phyloP scores from a whole-genome alignment of 176 grass and related monocot genomes.

The maize (Zea mays) region Zm-B73-REFERENCE-NAM-5.0 NC_050099.1:247901501-247902000 shows the following conservation, averaged over 20 bases:
- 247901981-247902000: conserved; percentile 54
- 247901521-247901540: conserved; percentile 83
- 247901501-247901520: conserved; percentile 79
- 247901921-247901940: conserved; percentile 70
- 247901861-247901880: conserved; percentile 81
- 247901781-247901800: conserved; percentile 75
- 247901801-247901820: conserved; percentile 83
- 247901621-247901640: conserved; percentile 80
- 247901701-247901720: conserved; percentile 73
- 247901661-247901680: conserved; percentile 82
- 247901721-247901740: conserved; percentile 89
- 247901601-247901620: conserved; percentile 73
- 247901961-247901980: conserved; percentile 53
- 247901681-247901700: conserved; percentile 74
- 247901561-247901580: conserved; percentile 80
- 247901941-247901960: conserved; percentile 88
- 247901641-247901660: conserved; percentile 65
- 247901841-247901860: conserved; percentile 73
- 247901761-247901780: conserved; percentile 94
- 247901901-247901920: conserved; percentile 65
- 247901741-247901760: conserved; percentile 74
- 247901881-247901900: conserved; percentile 83
- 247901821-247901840: conserved; percentile 82
- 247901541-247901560: conserved; percentile 76
- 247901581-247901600: conserved; percentile 58